A percentile compares a stretch with the other conserved stretches of the same genome.
Conservation (phyloP, 1,139 yeast genomes). For the Taiozyma sp. region DNA sequence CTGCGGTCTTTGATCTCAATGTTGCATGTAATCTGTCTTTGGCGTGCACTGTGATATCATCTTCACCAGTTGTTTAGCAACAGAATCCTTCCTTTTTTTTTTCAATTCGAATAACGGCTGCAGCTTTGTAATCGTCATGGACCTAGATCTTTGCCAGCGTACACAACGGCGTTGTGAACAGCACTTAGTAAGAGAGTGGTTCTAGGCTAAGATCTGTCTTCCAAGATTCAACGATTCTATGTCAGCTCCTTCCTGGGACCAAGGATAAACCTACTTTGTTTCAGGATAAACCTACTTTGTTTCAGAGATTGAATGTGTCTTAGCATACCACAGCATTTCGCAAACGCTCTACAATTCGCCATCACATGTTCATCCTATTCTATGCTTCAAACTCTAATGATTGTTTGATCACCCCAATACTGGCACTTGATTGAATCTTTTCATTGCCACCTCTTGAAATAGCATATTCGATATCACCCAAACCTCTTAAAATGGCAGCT, state of each 20-base stretch:
- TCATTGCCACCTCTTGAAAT: slow-evolving; percentile 92
- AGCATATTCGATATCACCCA: slow-evolving; percentile 87
- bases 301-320: no score
- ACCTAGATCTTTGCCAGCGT: neutral
- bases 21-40: neutral
- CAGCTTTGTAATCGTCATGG: neutral
- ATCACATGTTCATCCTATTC: neutral
- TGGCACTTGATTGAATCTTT: slow-evolving; percentile 84
- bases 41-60: neutral
- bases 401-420: slow-evolving; percentile 78
- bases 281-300: no score
- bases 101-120: no score
- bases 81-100: neutral
- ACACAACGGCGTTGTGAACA: no score
- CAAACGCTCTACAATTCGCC: neutral
- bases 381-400: slow-evolving; percentile 30
- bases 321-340: no score
- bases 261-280: no score
- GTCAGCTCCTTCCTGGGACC: no score
- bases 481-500: slow-evolving; percentile 57
- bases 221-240: no score
- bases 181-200: no score
- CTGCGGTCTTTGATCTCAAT: neutral
- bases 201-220: no score
- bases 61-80: neutral